Evolutionary conservation across 169 alveolate genomes (phyloP).

Genomic region (Eimeria praecox): DNA sequence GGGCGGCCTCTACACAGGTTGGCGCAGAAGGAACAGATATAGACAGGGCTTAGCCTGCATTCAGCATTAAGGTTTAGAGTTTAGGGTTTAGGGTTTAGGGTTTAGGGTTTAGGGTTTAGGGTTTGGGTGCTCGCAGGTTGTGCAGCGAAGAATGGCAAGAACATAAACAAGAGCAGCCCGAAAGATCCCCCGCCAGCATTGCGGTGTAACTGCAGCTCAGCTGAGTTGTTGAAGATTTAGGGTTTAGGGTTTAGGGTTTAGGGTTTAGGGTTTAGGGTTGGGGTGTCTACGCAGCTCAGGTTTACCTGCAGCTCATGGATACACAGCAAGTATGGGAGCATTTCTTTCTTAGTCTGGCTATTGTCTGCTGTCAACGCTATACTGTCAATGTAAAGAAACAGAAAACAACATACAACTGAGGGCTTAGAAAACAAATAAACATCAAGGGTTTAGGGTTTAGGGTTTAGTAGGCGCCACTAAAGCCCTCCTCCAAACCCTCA

Average conservation of each 20-base stretch:
- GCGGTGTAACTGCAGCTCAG: background rate
- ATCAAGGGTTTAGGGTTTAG: slow-evolving; percentile 7
- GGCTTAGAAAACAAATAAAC: background rate
- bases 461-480: too few species aligned
- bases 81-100: too few species aligned
- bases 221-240: background rate
- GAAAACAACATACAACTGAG: background rate
- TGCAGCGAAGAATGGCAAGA: too few species aligned
- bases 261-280: slow-evolving; percentile 2
- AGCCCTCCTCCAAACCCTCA: too few species aligned
- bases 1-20: too few species aligned
- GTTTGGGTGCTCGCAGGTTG: background rate
- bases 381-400: background rate
- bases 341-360: too few species aligned
- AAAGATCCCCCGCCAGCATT: background rate
- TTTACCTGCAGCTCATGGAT: background rate
- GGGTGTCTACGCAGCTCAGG: background rate
- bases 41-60: too few species aligned
- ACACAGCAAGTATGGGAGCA: background rate
- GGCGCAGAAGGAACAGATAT: too few species aligned
- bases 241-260: slow-evolving; percentile 20
- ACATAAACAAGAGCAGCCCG: background rate
- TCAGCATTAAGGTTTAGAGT: too few species aligned
- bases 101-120: slow-evolving; percentile 23
- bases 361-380: too few species aligned